These are phyloP conservation scores for Cruciata laevipes DNA, from an alignment of 257 asterid genomes.

Conservation along the genomic window DNA sequence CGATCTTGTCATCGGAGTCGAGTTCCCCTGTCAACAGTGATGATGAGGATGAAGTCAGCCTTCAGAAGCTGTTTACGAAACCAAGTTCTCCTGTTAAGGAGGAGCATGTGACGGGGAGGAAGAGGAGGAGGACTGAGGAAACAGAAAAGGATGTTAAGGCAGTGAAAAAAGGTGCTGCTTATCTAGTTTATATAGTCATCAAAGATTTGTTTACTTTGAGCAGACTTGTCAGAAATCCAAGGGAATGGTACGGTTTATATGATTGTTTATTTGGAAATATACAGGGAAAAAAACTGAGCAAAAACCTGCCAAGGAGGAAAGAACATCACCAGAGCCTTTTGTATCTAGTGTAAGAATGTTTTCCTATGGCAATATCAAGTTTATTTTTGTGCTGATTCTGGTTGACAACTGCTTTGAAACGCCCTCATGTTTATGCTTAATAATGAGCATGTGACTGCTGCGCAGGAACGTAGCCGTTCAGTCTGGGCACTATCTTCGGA, in stretches of 20 bases:
- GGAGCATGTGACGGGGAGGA: constrained; percentile 24
- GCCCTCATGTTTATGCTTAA: constrained; percentile 12
- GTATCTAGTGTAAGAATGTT: constrained; percentile 35
- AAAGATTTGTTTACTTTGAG: neutral
- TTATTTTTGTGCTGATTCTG: neutral
- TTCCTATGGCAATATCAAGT: neutral
- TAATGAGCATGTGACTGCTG: constrained; percentile 21
- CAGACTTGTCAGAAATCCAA: neutral
- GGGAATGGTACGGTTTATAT: neutral
- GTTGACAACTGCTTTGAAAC: neutral
- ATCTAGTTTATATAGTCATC: neutral
- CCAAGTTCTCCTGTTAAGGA: constrained; percentile 23
- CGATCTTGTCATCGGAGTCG: constrained; percentile 48
- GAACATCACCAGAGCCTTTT: constrained; percentile 23
- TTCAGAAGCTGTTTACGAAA: constrained; percentile 45
- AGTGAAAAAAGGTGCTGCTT: constrained; percentile 29
- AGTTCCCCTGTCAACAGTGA: constrained; percentile 37
- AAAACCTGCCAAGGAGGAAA: constrained; percentile 16
- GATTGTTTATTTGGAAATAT: constrained; percentile 7
- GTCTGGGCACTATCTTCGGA: constrained; percentile 63
- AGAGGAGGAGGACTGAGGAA: constrained; percentile 25
- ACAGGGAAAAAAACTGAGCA: constrained; percentile 37
- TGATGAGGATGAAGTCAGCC: constrained; percentile 48
- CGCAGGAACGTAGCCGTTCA: constrained; percentile 40
- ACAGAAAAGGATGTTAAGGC: constrained; percentile 33